A percentile compares a stretch with the other conserved stretches of the same genome.
Evolutionary conservation across 2,329 filamentous ascomycete species (phyloP).

Genomic region (Sarocladium kiliense): DNA sequence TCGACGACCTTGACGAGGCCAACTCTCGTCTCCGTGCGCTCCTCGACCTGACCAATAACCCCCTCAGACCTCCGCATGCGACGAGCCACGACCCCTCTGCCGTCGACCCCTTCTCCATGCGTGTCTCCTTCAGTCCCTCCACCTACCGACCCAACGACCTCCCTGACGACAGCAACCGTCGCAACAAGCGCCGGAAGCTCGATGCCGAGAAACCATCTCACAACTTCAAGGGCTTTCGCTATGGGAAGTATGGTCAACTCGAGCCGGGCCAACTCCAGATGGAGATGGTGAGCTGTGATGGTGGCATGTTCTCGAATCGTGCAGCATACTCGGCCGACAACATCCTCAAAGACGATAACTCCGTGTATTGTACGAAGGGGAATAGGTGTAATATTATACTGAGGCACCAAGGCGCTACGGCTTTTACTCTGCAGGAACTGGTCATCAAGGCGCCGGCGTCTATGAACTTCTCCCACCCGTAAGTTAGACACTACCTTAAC

Average conservation of each 20-base stretch:
- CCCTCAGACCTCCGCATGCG: conserved; percentile 22
- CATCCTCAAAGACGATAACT: conserved; percentile 72
- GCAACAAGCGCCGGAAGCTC: conserved; percentile 64
- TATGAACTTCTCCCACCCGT: conserved; percentile 78
- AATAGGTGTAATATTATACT: conserved; percentile 83
- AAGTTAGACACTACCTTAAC: conserved; percentile 37
- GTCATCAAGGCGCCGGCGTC: conserved; percentile 79
- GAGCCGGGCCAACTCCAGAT: conserved; percentile 76
- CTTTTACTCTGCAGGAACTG: conserved; percentile 80
- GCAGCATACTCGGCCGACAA: conserved; percentile 68
- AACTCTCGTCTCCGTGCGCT: conserved; percentile 39
- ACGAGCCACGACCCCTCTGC: conserved; percentile 17
- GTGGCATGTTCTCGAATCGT: conserved; percentile 64
- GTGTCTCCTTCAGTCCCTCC: conserved; percentile 15
- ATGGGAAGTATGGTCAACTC: conserved; percentile 83
- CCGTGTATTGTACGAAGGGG: conserved; percentile 87
- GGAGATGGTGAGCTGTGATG: conserved; percentile 87
- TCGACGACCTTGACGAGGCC: conserved; percentile 25
- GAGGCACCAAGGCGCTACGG: conserved; percentile 71
- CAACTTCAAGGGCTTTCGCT: conserved; percentile 59
- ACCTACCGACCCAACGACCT: conserved; percentile 31
- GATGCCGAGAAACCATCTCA: conserved; percentile 54
- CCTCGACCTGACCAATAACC: conserved; percentile 32
- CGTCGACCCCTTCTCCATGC: not conserved
- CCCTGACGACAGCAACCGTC: conserved; percentile 40